Evolutionary conservation across 805 yeast genomes (phyloP).

Genomic region (Yamadazyma scolyti): DNA sequence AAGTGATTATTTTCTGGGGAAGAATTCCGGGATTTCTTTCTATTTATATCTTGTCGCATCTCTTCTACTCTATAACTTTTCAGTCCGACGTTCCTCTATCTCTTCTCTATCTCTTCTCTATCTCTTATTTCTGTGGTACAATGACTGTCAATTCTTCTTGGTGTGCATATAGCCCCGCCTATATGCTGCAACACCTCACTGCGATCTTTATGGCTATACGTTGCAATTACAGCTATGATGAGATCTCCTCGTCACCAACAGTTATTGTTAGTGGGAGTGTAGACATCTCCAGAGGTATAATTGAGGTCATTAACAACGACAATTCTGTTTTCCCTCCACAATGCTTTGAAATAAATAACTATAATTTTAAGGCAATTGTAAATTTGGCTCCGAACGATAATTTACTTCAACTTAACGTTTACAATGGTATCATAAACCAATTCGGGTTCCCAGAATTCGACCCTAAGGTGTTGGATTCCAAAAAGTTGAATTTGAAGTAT

Average conservation of each 20-base stretch:
- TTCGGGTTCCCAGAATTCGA: constrained; percentile 22
- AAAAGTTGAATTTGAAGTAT: constrained; percentile 19
- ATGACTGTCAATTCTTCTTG: no score
- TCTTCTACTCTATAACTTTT: no score
- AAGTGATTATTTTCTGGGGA: no score
- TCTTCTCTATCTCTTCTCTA: no score
- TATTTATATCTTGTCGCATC: no score
- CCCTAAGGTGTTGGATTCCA: constrained; percentile 20
- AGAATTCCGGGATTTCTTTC: no score
- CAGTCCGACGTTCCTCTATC: no score
- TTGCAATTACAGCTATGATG: constrained; percentile 31
- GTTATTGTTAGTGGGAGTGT: constrained; percentile 32
- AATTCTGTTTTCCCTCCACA: constrained; percentile 59
- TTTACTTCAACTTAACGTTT: constrained; percentile 47
- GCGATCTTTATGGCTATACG: constrained; percentile 15
- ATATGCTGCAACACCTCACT: no score
- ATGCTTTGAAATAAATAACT: constrained; percentile 63
- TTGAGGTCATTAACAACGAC: constrained; percentile 30
- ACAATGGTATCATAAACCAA: constrained; percentile 30
- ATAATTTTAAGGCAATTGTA: constrained; percentile 67
- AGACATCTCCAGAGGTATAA: constrained; percentile 18
- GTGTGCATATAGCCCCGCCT: no score
- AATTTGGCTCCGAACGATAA: constrained; percentile 66
- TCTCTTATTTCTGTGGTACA: no score
- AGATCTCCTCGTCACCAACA: constrained; percentile 38